A percentile compares a stretch with the other conserved stretches of the same genome.
phyloP scores from a whole-genome alignment of 2,329 filamentous ascomycete genomes.

The Blastomyces silverae region DNA sequence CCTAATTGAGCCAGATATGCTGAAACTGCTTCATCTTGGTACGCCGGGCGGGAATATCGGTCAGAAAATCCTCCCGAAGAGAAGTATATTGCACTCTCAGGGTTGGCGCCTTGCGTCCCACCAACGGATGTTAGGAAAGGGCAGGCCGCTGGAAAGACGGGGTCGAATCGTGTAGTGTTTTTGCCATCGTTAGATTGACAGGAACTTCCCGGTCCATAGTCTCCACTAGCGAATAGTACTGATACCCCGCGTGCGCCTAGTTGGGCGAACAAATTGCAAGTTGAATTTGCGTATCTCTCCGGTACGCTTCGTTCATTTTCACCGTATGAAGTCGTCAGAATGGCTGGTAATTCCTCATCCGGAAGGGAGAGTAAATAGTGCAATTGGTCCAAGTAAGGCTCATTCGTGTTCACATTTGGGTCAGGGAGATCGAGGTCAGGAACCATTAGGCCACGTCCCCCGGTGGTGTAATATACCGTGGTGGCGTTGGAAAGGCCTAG shows the following conservation, averaged over 20 bases:
- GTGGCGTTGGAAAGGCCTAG: slow-evolving; percentile 50
- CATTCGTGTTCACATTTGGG: slow-evolving; percentile 47
- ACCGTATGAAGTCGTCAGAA: slow-evolving; percentile 64
- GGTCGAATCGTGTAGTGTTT: slow-evolving; percentile 46
- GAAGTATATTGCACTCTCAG: slow-evolving; percentile 51
- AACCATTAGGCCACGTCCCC: slow-evolving; percentile 48
- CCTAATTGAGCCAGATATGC: slow-evolving; percentile 40
- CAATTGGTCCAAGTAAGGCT: slow-evolving; percentile 60
- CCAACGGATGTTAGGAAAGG: slow-evolving; percentile 60
- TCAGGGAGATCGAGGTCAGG: slow-evolving; percentile 43
- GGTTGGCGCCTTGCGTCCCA: slow-evolving; percentile 48
- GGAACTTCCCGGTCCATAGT: slow-evolving; percentile 51
- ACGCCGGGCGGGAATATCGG: slow-evolving; percentile 44
- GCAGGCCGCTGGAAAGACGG: slow-evolving; percentile 52
- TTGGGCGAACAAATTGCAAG: slow-evolving; percentile 57
- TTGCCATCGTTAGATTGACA: slow-evolving; percentile 52
- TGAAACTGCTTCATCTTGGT: slow-evolving; percentile 43
- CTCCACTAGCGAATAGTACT: slow-evolving; percentile 58
- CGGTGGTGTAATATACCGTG: slow-evolving; percentile 53
- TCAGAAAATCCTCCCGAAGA: slow-evolving; percentile 47
- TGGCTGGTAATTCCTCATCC: slow-evolving; percentile 52
- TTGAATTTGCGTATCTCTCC: slow-evolving; percentile 51
- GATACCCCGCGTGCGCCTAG: slow-evolving; percentile 63
- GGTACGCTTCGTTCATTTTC: slow-evolving; percentile 60
- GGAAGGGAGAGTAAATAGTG: slow-evolving; percentile 52